These are phyloP conservation scores for Nissolia schottii DNA, from an alignment of 306 rosid species.

Conservation along the genomic window DNA sequence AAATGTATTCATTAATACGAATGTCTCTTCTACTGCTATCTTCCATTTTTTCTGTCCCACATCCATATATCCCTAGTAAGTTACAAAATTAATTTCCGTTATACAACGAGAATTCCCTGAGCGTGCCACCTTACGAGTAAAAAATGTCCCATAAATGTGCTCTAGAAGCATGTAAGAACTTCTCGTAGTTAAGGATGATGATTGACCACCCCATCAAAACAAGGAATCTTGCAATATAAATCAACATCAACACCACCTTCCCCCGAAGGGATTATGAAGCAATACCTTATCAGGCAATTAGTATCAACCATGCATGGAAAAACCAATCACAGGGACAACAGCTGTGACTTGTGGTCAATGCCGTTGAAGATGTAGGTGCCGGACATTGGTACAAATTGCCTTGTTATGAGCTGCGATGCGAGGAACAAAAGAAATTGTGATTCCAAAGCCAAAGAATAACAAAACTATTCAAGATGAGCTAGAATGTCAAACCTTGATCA, in stretches of 20 bases:
- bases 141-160: background rate
- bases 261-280: background rate
- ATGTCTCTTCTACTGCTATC: background rate
- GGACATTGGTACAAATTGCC: slow-evolving; percentile 88
- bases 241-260: slow-evolving; percentile 1
- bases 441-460: background rate
- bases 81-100: slow-evolving; percentile 25
- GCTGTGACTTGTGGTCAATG: slow-evolving; percentile 89
- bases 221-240: slow-evolving; percentile 32
- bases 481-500: slow-evolving; percentile 67
- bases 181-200: background rate
- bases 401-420: slow-evolving; percentile 84
- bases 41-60: background rate
- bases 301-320: background rate
- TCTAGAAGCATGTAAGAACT: background rate
- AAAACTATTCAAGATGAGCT: background rate
- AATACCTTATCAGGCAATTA: slow-evolving; percentile 23
- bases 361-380: slow-evolving; percentile 92
- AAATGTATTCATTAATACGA: background rate
- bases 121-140: background rate
- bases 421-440: background rate
- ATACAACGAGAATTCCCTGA: background rate
- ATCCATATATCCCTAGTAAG: background rate
- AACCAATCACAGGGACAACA: slow-evolving; percentile 52
- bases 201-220: background rate